Conservation (phyloP, 1,284 basidiomycete genomes). For the Trichosporon asahii region DNA sequence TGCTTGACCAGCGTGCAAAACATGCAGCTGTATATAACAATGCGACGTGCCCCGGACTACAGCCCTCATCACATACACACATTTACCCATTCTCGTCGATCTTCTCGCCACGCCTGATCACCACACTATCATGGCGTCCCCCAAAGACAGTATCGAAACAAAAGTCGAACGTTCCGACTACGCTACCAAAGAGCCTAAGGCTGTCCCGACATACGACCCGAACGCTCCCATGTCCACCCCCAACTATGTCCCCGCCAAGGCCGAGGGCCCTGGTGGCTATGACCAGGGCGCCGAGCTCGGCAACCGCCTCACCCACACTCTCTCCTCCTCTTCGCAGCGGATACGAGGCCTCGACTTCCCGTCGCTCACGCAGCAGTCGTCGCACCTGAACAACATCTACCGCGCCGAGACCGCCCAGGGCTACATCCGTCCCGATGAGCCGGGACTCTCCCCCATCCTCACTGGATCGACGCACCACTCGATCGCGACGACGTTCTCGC, state of each 20-base stretch:
- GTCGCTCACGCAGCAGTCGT: constrained; percentile 28
- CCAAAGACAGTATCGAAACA: constrained; percentile 1
- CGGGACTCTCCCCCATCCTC: constrained; percentile 26
- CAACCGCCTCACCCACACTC: constrained; percentile 13
- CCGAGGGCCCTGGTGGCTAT: background rate
- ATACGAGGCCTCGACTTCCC: constrained; percentile 35
- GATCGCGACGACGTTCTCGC: constrained; percentile 19
- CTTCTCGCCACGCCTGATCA: background rate
- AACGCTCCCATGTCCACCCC: background rate
- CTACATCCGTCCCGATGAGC: constrained; percentile 32
- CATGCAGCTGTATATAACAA: constrained; percentile 6
- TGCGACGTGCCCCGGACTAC: background rate
- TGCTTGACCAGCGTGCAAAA: background rate
- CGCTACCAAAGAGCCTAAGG: background rate
- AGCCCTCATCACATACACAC: background rate
- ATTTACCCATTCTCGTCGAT: background rate
- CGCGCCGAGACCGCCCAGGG: constrained; percentile 33
- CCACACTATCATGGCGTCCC: background rate
- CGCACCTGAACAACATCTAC: constrained; percentile 26
- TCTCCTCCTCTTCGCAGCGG: constrained; percentile 8
- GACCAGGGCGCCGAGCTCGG: background rate
- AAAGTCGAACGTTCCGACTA: background rate
- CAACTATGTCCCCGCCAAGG: constrained; percentile 1
- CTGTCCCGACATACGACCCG: constrained; percentile 4
- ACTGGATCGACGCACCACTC: constrained; percentile 15